Conservation (phyloP, 495 filamentous ascomycete genomes). For the Durotheca rogersii region DNA sequence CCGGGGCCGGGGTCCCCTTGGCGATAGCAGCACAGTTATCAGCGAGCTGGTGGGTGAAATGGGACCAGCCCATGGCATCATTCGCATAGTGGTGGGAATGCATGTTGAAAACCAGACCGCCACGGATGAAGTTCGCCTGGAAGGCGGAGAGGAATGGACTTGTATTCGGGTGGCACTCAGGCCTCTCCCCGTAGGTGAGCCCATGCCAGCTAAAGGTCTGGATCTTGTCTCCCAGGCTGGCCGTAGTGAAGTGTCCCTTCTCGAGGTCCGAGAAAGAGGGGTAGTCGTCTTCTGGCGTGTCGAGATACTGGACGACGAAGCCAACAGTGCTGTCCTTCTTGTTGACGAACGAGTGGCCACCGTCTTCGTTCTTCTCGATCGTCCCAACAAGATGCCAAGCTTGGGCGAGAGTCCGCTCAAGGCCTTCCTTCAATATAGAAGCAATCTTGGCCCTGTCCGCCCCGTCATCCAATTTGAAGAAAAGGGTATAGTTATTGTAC, state of each 20-base stretch:
- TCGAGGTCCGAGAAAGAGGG: conserved; percentile 33
- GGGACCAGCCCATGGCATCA: conserved; percentile 45
- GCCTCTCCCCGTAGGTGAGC: conserved; percentile 45
- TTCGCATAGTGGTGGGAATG: conserved; percentile 47
- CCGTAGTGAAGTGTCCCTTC: conserved; percentile 27
- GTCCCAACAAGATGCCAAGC: conserved; percentile 44
- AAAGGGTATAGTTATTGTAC: conserved; percentile 39
- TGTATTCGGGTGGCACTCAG: conserved; percentile 35
- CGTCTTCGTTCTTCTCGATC: conserved; percentile 38
- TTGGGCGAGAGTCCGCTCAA: conserved; percentile 44
- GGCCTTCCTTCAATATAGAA: conserved; percentile 34
- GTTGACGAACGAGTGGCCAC: conserved; percentile 42
- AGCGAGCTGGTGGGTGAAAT: conserved; percentile 40
- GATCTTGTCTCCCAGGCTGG: conserved; percentile 32
- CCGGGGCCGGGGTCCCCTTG: conserved; percentile 30
- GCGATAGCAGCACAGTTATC: conserved; percentile 45
- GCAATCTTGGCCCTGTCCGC: conserved; percentile 25
- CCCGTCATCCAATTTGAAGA: conserved; percentile 41
- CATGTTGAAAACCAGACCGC: conserved; percentile 44
- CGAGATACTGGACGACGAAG: conserved; percentile 44
- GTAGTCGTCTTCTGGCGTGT: conserved; percentile 29
- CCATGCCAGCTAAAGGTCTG: conserved; percentile 33
- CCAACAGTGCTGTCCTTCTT: conserved; percentile 39
- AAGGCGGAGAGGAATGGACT: conserved; percentile 39
- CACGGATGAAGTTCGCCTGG: conserved; percentile 43